Evolutionary conservation across 2,329 filamentous ascomycete species (phyloP), one percentile per base, ranked within the genome.

Genomic region (Clonostachys chloroleuca): DNA sequence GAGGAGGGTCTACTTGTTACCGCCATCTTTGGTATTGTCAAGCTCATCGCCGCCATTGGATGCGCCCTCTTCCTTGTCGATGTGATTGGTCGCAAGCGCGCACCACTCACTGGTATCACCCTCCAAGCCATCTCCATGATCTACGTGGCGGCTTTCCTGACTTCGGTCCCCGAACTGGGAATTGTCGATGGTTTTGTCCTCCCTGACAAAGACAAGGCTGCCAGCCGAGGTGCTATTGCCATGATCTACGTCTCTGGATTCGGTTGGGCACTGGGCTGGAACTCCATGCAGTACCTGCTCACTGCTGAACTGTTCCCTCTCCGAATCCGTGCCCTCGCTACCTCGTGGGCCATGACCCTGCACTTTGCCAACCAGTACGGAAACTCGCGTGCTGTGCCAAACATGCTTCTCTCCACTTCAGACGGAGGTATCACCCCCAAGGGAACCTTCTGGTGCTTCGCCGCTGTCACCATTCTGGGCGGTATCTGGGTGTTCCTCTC

Each of bases 311-410:
- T 92, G 51, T 92, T 89, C 69, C 86, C 87, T 1, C 74, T 91
- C 10, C 78, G 86, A 5, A 82, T 92, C 44, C 80, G 87, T 47
- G 86, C 86, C 5, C 66, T 90, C 10, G 81, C 83, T 17, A 86
- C 84, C 1, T 86, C 81, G 0, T 74, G 87, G 59, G 81, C 84
- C 42, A 91, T 91, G 87, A 87, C 82, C 1, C 77, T 90, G 49
- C 87, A 92, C 64, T 91, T 91, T 59, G 83, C 78, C 50, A 89
- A 89, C 64, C 86, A 90, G 64, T 91, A 89, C 60, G 87, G 86
- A 24, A 90, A 88, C 68, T 77, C 81, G 2, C 83, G 87, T 35
- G 86, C 87, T 0, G 83, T 90, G 0, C 87, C 87, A 2, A 80
- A 82, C 53, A 89, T 91, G 86, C 78, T 92, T 41, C 72, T 91